A percentile compares a stretch with the other conserved stretches of the same genome.
Conservation (phyloP, 768 basidiomycete species). For the Butyriboletus loyo region DNA sequence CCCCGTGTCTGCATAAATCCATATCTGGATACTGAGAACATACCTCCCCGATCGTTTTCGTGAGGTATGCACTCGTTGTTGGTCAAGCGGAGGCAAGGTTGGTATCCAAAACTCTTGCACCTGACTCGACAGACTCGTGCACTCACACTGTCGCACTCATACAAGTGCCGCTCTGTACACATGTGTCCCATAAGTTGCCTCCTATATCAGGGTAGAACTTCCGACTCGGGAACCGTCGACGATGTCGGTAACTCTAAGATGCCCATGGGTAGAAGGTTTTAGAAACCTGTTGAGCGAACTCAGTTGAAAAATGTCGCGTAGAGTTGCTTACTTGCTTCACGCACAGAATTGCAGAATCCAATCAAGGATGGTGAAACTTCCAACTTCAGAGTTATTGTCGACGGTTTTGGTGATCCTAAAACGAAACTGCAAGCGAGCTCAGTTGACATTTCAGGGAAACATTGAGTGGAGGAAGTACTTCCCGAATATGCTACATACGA, state of each 20-base stretch:
- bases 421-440: too few species aligned
- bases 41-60: not conserved
- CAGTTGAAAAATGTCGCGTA: too few species aligned
- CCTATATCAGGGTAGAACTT: not conserved
- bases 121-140: not conserved
- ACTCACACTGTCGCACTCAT: not conserved
- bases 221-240: not conserved
- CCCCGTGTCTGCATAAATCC: not conserved
- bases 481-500: too few species aligned
- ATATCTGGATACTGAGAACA: not conserved
- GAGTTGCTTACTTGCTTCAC: too few species aligned
- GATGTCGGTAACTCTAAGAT: not conserved
- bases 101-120: not conserved
- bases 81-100: not conserved
- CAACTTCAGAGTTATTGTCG: too few species aligned
- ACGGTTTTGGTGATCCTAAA: too few species aligned
- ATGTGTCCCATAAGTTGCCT: not conserved
- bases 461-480: too few species aligned
- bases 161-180: not conserved
- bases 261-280: not conserved
- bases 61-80: not conserved
- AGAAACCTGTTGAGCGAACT: not conserved
- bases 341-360: too few species aligned
- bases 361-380: too few species aligned
- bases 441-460: too few species aligned